Base-by-base conservation (phyloP, 2,329 filamentous ascomycete genomes). In the Cladophialophora yegresii region DNA sequence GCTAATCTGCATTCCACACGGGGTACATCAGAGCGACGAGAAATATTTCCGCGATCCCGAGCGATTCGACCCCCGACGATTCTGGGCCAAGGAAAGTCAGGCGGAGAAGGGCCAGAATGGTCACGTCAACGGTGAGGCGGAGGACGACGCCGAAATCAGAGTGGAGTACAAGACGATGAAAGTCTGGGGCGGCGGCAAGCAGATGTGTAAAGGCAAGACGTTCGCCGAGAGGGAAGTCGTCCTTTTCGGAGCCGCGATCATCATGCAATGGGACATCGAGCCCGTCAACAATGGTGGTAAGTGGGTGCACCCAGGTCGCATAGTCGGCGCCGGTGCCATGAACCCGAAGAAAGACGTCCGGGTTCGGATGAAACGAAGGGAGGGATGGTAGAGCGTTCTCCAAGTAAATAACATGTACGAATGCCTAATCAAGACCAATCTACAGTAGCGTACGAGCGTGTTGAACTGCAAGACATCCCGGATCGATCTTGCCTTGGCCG, bases 181-280 rank as follows among this genome's bases (percentile, higher is more conserved):
- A 43, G 79, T 81, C 0, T 84, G 81, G 71, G 81, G 81, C n/a
- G 80, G 78, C 8, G 83, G 81, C 4, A 66, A 75, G 28, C 75
- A 76, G 22, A 81, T 82, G 68, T 84, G 81, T 65, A 83, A 83
- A 71, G 82, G 81, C 2, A 76, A 80, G 12, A 73, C 75, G 1
- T 82, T 85, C 65, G 82, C 81, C 2, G 79, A 84, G 69, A 77
- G 79, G 54, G 78, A 83, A 70, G 78, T 81, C 20, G 68, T 87
- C 50, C 73, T 80, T 26, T 81, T 84, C 51, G 78, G 80, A 1
- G 83, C 84, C 16, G 79, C 80, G 0, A 78, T 87, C 23, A 71
- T 87, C 22, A 76, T 79, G 5, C 77, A 84, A 70, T 87, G 84
- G 84, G 82, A 87, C 50, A 80, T 87, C 63, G 75, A 82, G 60